phyloP scores from a whole-genome alignment of 2,329 filamentous ascomycete genomes.

The Aspergillus tamarii region DNA sequence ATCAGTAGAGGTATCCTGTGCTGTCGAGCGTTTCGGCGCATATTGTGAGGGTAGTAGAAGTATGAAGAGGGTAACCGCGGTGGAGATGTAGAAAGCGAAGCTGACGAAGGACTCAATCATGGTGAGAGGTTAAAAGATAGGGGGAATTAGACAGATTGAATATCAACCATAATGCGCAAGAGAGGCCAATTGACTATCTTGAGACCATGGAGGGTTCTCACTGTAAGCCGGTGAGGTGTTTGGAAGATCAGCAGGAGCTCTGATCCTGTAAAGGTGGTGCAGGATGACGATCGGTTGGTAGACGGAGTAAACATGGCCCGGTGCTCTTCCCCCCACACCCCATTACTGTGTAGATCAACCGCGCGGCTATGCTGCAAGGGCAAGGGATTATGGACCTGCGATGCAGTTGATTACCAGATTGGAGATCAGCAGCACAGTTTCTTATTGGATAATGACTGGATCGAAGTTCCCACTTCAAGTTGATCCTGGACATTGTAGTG shows the following conservation, averaged over 20 bases:
- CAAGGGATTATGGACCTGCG: neutral
- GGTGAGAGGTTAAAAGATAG: constrained; percentile 8
- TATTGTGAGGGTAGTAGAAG: constrained; percentile 58
- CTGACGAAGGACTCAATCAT: constrained; percentile 42
- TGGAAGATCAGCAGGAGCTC: neutral
- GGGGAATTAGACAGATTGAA: neutral
- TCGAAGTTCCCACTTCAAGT: neutral
- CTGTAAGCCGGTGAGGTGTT: neutral
- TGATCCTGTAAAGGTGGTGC: neutral
- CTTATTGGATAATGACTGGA: neutral
- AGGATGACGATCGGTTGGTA: neutral
- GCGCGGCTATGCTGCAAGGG: constrained; percentile 12
- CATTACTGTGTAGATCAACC: constrained; percentile 8
- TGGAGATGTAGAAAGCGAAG: constrained; percentile 50
- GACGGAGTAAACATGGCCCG: constrained; percentile 20
- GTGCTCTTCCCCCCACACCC: constrained; percentile 9
- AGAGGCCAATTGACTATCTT: neutral
- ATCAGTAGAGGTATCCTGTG: constrained; percentile 25
- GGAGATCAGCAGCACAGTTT: neutral
- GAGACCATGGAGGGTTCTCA: neutral
- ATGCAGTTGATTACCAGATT: neutral
- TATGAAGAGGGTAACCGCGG: constrained; percentile 54
- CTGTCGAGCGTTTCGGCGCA: constrained; percentile 39
- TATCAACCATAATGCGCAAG: neutral
- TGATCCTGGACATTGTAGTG: neutral